These are phyloP conservation scores for Meyerozyma smithsonii DNA, from an alignment of 1,139 yeast genomes.

Conservation along the genomic window DNA sequence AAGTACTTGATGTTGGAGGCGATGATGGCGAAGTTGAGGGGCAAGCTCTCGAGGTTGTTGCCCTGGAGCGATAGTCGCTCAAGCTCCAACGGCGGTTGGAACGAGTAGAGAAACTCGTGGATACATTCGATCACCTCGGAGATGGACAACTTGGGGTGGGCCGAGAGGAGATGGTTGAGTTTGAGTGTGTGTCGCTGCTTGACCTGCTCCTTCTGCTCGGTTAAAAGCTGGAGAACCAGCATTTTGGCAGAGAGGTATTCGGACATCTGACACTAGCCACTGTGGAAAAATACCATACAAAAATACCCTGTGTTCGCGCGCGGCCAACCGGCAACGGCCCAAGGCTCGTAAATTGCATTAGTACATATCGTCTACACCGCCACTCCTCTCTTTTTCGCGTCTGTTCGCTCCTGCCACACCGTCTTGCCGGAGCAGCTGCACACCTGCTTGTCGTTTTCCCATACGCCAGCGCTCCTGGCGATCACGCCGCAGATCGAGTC, in stretches of 20 bases:
- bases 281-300: neutral
- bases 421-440: constrained; percentile 96
- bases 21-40: constrained; percentile 43
- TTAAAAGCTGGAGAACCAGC: constrained; percentile 11
- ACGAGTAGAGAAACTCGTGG: constrained; percentile 13
- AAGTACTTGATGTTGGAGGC: constrained; percentile 49
- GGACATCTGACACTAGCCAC: constrained; percentile 2
- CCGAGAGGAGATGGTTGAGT: constrained; percentile 9
- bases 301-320: neutral
- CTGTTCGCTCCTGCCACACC: constrained; percentile 89
- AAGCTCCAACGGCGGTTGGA: constrained; percentile 32
- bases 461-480: constrained; percentile 94
- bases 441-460: constrained; percentile 93
- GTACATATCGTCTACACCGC: constrained; percentile 10
- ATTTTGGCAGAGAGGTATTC: constrained; percentile 4
- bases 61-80: constrained; percentile 52
- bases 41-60: constrained; percentile 46
- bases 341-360: neutral
- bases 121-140: constrained; percentile 14
- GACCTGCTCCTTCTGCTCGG: constrained; percentile 15
- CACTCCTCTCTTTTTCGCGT: constrained; percentile 59
- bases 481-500: constrained; percentile 75
- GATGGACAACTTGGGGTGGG: constrained; percentile 5
- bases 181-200: constrained; percentile 13
- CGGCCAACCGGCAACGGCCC: neutral